Conservation (phyloP, 495 filamentous ascomycete species). For the Daldinia childiae region DNA sequence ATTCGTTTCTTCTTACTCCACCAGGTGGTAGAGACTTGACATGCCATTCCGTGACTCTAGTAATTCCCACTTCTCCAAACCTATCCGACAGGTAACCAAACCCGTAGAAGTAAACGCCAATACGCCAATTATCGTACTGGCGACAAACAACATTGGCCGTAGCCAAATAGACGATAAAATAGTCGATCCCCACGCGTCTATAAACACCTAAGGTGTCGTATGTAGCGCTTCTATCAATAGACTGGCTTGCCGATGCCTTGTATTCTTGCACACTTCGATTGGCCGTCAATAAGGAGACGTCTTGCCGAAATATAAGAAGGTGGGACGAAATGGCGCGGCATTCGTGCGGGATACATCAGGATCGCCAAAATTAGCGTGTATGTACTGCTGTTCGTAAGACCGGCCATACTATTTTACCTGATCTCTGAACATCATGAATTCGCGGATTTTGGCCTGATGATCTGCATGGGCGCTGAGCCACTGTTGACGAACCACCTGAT, state of each 20-base stretch:
- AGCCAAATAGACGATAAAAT: background rate
- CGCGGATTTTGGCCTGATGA: conserved; percentile 68
- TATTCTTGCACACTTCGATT: background rate
- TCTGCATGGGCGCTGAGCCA: conserved; percentile 72
- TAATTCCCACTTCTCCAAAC: conserved; percentile 2
- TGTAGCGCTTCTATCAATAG: conserved; percentile 1
- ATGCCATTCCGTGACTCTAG: background rate
- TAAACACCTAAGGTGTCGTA: background rate
- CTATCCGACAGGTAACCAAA: conserved; percentile 10
- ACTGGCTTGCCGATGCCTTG: background rate
- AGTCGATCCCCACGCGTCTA: conserved; percentile 1
- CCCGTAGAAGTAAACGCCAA: background rate
- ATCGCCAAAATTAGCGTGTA: background rate
- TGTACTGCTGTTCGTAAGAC: conserved; percentile 9
- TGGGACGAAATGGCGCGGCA: background rate
- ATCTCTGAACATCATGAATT: conserved; percentile 67
- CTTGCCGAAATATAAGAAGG: background rate
- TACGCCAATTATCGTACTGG: background rate
- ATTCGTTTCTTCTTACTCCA: background rate
- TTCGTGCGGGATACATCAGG: background rate
- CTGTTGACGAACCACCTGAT: conserved; percentile 66
- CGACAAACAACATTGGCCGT: background rate
- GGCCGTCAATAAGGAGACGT: background rate
- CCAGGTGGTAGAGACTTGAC: background rate
- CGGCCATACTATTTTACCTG: conserved; percentile 34